Evolutionary conservation across 345 rosid genomes (phyloP), one percentile per base, ranked within the genome.

Genomic region (Eucalyptus globulus): DNA sequence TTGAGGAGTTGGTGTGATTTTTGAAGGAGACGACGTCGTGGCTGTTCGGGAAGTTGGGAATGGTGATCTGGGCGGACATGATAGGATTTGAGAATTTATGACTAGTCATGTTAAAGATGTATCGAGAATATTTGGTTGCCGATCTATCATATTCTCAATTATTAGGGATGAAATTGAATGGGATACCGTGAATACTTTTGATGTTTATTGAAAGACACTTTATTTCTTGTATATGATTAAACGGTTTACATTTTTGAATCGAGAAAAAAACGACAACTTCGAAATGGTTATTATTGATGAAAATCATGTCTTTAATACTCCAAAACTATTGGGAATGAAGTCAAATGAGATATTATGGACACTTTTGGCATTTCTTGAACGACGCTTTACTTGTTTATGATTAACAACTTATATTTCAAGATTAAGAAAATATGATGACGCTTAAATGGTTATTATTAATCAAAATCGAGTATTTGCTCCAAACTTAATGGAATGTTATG

Each of bases 1-100:
- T 21, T 1, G 15, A 4, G 1, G 5, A 7, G 15, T 21, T 2
- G 27, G 8, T 21, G 8, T 21, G 47, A 37, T 76, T 37, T 12
- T 0, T 6, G 9, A 40, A 11, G 0, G 29, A 37, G 83, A 17
- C 0, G 6, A 21, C 2, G 2, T 1, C 9, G 8, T 40, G 4
- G 5, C 2, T 2, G 6, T 6, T 5, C 0, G 5, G 1, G 47
- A 40, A 76, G 83, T 21, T 4, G 29, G 1, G 47, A 76, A 76
- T 76, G 47, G 22, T 40, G 8, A 76, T 37, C 5, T 21, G 5
- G 2, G 47, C 9, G 1, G 2, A 40, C 27, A 3, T 6, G 29
- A 76, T 21, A 21, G 15, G 29, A 37, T 21, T 37, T 14, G 29
- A 11, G 3, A 76, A 76, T 76, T 37, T 76, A 40, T 6, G 29